Conservation (phyloP, 2,329 filamentous ascomycete species). For the Fusarium setosum region DNA sequence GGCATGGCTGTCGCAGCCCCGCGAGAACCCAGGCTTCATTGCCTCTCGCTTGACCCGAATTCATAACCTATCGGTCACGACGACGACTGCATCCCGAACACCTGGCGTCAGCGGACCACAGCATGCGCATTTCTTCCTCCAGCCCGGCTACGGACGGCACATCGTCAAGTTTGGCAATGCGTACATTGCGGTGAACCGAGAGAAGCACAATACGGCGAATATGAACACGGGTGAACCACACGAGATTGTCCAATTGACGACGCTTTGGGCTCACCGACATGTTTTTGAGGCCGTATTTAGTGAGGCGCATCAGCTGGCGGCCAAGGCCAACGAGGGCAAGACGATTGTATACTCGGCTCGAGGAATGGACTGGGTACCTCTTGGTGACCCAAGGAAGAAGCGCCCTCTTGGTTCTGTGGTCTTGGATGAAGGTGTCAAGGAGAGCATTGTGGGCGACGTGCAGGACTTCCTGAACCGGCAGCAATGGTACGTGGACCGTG, state of each 20-base stretch:
- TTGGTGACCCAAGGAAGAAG: slow-evolving; percentile 88
- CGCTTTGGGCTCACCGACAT: slow-evolving; percentile 87
- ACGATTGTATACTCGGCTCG: slow-evolving; percentile 90
- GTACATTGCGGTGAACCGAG: slow-evolving; percentile 87
- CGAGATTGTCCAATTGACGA: slow-evolving; percentile 92
- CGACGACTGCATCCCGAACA: slow-evolving; percentile 69
- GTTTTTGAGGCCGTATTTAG: slow-evolving; percentile 91
- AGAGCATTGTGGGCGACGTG: slow-evolving; percentile 83
- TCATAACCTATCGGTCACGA: slow-evolving; percentile 69
- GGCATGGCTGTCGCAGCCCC: slow-evolving; percentile 91
- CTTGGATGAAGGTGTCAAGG: slow-evolving; percentile 84
- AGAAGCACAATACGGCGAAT: slow-evolving; percentile 87
- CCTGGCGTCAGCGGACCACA: slow-evolving; percentile 72
- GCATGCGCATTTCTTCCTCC: slow-evolving; percentile 85
- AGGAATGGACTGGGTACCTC: slow-evolving; percentile 84
- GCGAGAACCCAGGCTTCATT: slow-evolving; percentile 70
- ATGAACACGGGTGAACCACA: slow-evolving; percentile 88
- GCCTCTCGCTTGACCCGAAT: slow-evolving; percentile 68
- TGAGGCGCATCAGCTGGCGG: slow-evolving; percentile 85
- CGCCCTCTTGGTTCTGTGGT: slow-evolving; percentile 90
- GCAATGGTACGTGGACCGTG: slow-evolving; percentile 93
- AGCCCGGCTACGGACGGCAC: slow-evolving; percentile 91
- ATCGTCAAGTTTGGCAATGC: slow-evolving; percentile 88
- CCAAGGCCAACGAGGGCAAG: slow-evolving; percentile 87
- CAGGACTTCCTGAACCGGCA: slow-evolving; percentile 82